Base-by-base conservation (phyloP, 2,329 filamentous ascomycete species). In the Curvularia spicifera region DNA sequence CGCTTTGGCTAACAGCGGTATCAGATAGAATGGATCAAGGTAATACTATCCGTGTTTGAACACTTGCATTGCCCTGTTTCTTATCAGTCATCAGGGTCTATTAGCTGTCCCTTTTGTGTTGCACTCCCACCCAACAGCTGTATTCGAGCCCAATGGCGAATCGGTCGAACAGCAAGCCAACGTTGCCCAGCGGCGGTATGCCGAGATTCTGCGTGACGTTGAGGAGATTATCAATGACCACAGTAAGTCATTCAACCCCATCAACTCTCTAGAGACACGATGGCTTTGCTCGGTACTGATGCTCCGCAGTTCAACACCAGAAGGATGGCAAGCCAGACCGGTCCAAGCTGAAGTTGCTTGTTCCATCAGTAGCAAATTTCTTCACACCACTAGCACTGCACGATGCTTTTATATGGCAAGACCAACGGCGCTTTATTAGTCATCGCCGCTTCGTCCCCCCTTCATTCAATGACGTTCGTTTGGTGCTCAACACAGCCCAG, bases 31-130 rank as follows among this genome's bases (percentile, higher is more conserved):
- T 98, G 94, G 94, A 91, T 98, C 82, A 98, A 99, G 80, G 82
- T 83, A 78, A 53, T 8, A 24, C 15, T 13, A 9, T 22, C 4
- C 20, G 6, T 3, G 33, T 13, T 28, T n/a, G 29, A 4, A 18
- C 10, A 33, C 13, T 24, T 24, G 40, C 2, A 20, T 26, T 33
- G 61, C 39, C 58, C 20, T 22, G 10, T 22, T 31, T 15, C 33
- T 24, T 39, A 59, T 43, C 22, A 33, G 15, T 12, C 4, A 15
- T 0, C 2, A 77, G 75, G 75, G 75, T 29, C 85, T 98, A 4
- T 83, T 98, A 12, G 95, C 95, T 1, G 94, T 98, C 0, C 95
- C 95, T 0, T 99, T 99, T 74, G 94, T 99, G 39, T 86, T 99
- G 53, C 93, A 97, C 76, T 97, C 94, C 1, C 93, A 98, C 74